Evolutionary conservation across 768 basidiomycete genomes (phyloP), one percentile per base, ranked within the genome.

Genomic region (Pholiota microspora): DNA sequence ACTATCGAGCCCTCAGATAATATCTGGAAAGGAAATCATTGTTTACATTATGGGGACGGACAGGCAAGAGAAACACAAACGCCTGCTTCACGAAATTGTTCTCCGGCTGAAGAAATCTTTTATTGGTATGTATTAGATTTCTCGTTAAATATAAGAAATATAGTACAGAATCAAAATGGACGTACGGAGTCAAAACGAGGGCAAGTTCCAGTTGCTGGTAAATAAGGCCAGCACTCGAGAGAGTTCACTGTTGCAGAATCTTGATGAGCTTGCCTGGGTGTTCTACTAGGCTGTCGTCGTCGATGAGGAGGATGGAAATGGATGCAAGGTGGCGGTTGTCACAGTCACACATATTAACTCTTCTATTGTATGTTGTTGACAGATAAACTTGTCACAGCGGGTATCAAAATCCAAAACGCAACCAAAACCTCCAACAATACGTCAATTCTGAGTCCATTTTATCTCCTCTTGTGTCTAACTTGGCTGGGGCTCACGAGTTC

Each of bases 111-210:
- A 67, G 65, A 65, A 66, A 66, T 64, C 65, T 67, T 69, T 69
- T 69, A 68, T 70, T 69, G 67, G 62, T 64, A 62, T 62, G 51
- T 50, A 53, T 55, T 59, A 60, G 65, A 59, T 63, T 42, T 62
- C 62, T 57, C 56, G 69, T 68, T 65, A 69, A 69, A 68, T 63
- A 64, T 62, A 67, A 59, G 64, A 64, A 57, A 62, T 51, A 46
- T 32, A 21, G 28, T 35, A 47, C 28, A 59, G 64, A 63, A 64
- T 44, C 53, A 36, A 54, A 51, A 62, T 53, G 57, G 54, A 64
- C 54, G 34, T 24, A 58, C 54, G 16, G 25, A 15, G 23, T 4
- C 13, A 35, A 29, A 21, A 32, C 23, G 31, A 35, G 21, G 16
- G 13, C 21, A 16, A 16, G 23, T 28, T 25, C 13, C 7, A 32